Evolutionary conservation across 352 stramenopile genomes (phyloP).

Genomic region (Elongisporangium senticosum): DNA sequence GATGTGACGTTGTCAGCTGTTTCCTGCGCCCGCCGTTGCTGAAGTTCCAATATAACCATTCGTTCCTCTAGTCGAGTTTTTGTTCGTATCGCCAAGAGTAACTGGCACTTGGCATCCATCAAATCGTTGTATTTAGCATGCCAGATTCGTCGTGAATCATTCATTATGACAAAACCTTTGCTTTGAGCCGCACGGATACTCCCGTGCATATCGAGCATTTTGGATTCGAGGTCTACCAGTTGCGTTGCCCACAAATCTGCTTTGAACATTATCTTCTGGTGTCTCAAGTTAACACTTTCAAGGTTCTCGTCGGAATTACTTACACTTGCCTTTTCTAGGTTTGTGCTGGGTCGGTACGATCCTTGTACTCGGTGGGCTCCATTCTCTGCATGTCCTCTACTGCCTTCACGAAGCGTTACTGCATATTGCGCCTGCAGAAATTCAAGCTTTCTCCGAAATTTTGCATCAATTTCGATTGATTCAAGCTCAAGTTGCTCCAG

Average conservation of each 20-base stretch:
- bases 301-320: background rate
- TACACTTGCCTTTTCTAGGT: background rate
- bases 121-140: constrained; percentile 20
- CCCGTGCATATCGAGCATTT: constrained; percentile 25
- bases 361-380: constrained; percentile 1
- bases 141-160: constrained; percentile 28
- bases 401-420: constrained; percentile 12
- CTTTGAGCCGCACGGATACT: constrained; percentile 20
- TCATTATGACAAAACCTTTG: constrained; percentile 34
- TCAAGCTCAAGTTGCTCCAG: constrained; percentile 13
- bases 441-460: constrained; percentile 9
- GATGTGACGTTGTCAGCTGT: constrained; percentile 12
- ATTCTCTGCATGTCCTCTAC: constrained; percentile 1
- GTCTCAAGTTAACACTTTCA: constrained; percentile 8
- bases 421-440: constrained; percentile 6
- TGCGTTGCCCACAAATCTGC: constrained; percentile 17
- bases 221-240: constrained; percentile 15
- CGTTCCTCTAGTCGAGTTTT: constrained; percentile 12
- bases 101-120: constrained; percentile 15
- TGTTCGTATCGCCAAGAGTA: constrained; percentile 5
- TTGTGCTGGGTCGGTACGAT: constrained; percentile 1
- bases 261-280: constrained; percentile 19
- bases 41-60: constrained; percentile 10
- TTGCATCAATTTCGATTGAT: background rate
- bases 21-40: background rate